Conservation (phyloP, 1,284 basidiomycete genomes). For the Trametes sp. region DNA sequence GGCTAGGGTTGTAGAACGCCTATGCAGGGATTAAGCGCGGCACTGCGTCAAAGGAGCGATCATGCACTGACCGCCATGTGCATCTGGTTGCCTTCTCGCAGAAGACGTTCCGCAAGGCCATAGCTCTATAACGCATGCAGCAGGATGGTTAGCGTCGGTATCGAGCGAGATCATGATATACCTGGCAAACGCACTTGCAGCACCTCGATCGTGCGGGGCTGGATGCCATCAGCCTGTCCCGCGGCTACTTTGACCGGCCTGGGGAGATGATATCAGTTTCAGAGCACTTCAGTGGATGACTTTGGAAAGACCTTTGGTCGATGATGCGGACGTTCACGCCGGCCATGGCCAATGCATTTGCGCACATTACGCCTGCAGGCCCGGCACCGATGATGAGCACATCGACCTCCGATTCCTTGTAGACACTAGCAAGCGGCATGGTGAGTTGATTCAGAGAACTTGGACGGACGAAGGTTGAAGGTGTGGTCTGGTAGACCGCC, state of each 20-base stretch:
- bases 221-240: slow-evolving; percentile 84
- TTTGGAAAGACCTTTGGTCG: slow-evolving; percentile 63
- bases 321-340: slow-evolving; percentile 70
- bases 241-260: slow-evolving; percentile 66
- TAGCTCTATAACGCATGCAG: slow-evolving; percentile 63
- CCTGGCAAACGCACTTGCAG: slow-evolving; percentile 58
- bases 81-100: slow-evolving; percentile 73
- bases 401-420: slow-evolving; percentile 49
- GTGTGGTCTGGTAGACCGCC: not conserved
- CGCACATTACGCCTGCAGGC: slow-evolving; percentile 68
- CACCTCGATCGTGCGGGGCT: slow-evolving; percentile 81
- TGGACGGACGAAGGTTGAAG: not conserved
- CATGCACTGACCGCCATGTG: slow-evolving; percentile 61
- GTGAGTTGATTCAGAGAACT: not conserved
- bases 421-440: slow-evolving; percentile 1
- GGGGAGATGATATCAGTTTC: not conserved
- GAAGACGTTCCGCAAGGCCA: slow-evolving; percentile 69
- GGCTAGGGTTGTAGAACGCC: slow-evolving; percentile 77
- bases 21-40: slow-evolving; percentile 36
- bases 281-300: not conserved
- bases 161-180: too few relatives aligned
- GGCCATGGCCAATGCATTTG: slow-evolving; percentile 65
- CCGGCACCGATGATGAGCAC: slow-evolving; percentile 65
- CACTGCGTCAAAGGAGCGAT: not conserved
- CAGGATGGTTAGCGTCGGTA: too few relatives aligned